These are phyloP conservation scores for Sequoiadendron giganteum DNA, from an alignment of 75 land plant species.

Conservation along the genomic window DNA sequence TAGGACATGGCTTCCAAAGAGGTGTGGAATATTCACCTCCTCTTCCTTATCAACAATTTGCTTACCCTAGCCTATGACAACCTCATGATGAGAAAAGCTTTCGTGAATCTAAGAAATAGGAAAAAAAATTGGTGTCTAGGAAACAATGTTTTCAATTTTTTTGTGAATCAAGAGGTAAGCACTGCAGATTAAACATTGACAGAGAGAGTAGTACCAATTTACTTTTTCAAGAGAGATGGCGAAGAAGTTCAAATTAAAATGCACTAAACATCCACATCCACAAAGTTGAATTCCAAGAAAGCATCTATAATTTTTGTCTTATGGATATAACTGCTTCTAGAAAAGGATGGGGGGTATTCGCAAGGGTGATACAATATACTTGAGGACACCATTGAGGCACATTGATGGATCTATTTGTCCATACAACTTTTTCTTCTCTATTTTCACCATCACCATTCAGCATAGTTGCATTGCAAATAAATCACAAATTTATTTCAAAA, in stretches of 20 bases:
- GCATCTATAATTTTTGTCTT: neutral
- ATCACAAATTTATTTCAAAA: neutral
- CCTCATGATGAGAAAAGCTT: too few species aligned
- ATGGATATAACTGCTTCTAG: neutral
- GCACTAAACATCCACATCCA: too few species aligned
- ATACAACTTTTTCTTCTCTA: neutral
- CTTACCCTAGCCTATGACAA: neutral
- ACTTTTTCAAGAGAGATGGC: too few species aligned
- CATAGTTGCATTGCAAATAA: conserved; percentile 1
- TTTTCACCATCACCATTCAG: neutral
- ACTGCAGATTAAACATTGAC: too few species aligned
- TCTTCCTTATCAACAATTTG: conserved; percentile 5
- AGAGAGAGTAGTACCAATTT: too few species aligned
- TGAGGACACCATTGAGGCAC: neutral
- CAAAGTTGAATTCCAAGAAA: neutral
- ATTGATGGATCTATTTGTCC: conserved; percentile 1
- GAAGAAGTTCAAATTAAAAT: too few species aligned
- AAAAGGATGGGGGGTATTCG: neutral
- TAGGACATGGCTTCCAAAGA: too few species aligned
- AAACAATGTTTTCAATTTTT: too few species aligned
- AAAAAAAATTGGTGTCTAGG: too few species aligned
- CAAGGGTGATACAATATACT: neutral
- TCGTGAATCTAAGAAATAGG: too few species aligned
- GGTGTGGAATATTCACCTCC: too few species aligned
- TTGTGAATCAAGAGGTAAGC: too few species aligned